Evolutionary conservation across 2,329 filamentous ascomycete species (phyloP).

Genomic region (Fusarium sarcochroum): DNA sequence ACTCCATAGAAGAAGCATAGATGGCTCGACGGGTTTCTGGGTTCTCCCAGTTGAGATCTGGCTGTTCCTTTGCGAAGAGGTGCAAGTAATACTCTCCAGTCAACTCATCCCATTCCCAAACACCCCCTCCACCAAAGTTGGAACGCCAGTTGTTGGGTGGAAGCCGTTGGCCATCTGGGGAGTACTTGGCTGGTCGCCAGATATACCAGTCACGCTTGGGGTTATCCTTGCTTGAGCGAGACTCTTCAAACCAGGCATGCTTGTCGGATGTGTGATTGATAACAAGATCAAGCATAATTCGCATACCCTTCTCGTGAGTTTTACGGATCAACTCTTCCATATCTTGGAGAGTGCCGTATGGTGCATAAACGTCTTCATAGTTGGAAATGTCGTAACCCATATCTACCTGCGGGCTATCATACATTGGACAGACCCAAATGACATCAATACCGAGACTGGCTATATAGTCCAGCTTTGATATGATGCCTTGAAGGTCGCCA

Average conservation of each 20-base stretch:
- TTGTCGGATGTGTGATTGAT: conserved; percentile 47
- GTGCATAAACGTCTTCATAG: conserved; percentile 45
- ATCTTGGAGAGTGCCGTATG: conserved; percentile 45
- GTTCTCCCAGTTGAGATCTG: conserved; percentile 90
- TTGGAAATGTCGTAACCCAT: conserved; percentile 48
- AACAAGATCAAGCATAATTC: conserved; percentile 46
- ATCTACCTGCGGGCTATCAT: conserved; percentile 46
- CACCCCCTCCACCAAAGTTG: conserved; percentile 71
- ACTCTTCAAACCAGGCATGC: conserved; percentile 47
- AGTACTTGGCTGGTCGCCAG: conserved; percentile 66
- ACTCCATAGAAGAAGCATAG: conserved; percentile 79
- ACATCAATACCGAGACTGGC: conserved; percentile 41
- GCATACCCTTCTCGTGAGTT: conserved; percentile 43
- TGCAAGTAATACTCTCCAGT: conserved; percentile 83
- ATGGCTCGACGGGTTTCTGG: conserved; percentile 76
- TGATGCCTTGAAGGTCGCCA: conserved; percentile 67
- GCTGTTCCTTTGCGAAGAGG: conserved; percentile 81
- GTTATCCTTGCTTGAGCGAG: conserved; percentile 33
- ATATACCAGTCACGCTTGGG: conserved; percentile 73
- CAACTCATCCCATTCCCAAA: conserved; percentile 80
- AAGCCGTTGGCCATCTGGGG: conserved; percentile 69
- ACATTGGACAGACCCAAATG: conserved; percentile 48
- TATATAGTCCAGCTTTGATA: conserved; percentile 65
- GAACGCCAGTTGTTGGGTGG: conserved; percentile 83
- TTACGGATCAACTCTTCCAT: conserved; percentile 46